phyloP scores from a whole-genome alignment of 768 basidiomycete species.

The Clavulina sp. region DNA sequence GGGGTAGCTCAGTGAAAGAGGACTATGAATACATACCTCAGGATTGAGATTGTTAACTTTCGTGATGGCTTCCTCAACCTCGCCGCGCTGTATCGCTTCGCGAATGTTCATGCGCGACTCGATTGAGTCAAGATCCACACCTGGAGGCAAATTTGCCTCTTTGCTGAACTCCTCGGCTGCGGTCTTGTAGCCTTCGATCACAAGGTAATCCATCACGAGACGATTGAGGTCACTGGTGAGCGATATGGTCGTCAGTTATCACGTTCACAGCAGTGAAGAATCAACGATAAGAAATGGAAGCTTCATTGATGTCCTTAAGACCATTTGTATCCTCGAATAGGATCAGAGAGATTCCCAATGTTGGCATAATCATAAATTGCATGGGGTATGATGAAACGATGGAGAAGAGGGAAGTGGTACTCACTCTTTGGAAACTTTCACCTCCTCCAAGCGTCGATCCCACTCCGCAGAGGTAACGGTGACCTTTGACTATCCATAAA shows the following conservation, averaged over 20 bases:
- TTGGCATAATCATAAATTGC: constrained; percentile 38
- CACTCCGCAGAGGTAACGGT: constrained; percentile 65
- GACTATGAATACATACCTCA: constrained; percentile 48
- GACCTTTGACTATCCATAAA: neutral
- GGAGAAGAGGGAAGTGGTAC: constrained; percentile 20
- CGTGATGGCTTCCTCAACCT: constrained; percentile 91
- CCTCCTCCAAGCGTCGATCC: constrained; percentile 67
- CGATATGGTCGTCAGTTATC: constrained; percentile 11
- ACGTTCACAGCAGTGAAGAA: constrained; percentile 10
- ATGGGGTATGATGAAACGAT: constrained; percentile 10
- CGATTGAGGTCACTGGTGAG: constrained; percentile 72
- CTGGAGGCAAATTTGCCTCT: constrained; percentile 56
- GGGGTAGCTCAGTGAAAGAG: constrained; percentile 5
- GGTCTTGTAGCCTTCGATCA: constrained; percentile 92
- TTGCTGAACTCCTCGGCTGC: constrained; percentile 89
- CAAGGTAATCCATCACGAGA: constrained; percentile 92
- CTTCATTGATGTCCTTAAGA: constrained; percentile 86
- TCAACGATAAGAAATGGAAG: constrained; percentile 17
- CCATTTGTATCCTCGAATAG: constrained; percentile 40
- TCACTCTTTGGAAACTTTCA: constrained; percentile 78
- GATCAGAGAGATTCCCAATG: constrained; percentile 99
- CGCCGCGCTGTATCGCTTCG: constrained; percentile 82
- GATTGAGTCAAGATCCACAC: constrained; percentile 81
- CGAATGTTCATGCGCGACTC: constrained; percentile 89
- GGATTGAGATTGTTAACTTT: constrained; percentile 90